Percentiles rank a stretch among this genome's conserved stretches.
Evolutionary conservation across 345 rosid genomes (phyloP).

Genomic region (Carallia pectinifolia): DNA sequence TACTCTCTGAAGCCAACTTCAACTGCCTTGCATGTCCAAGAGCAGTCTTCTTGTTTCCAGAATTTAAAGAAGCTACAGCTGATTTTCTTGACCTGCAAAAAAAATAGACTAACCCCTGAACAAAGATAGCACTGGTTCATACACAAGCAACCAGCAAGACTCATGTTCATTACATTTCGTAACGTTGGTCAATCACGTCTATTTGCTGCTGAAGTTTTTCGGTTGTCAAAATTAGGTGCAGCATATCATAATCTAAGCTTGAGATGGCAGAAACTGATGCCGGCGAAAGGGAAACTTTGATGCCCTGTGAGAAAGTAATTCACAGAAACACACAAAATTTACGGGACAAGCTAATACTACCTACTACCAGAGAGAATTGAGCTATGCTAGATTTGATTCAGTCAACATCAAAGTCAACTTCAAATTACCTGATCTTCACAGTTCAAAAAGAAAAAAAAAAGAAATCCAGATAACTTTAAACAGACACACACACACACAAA

Average conservation of each 20-base stretch:
- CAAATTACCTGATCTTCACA: constrained; percentile 1
- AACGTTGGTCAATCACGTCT: constrained; percentile 57
- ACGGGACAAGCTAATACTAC: not conserved
- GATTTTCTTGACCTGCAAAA: constrained; percentile 61
- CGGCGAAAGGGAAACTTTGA: constrained; percentile 68
- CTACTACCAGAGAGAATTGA: not conserved
- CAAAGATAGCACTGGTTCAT: not conserved
- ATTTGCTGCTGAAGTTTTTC: constrained; percentile 89
- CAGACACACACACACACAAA: not conserved
- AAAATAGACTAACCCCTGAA: not conserved
- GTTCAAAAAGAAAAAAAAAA: constrained; percentile 1
- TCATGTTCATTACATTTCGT: constrained; percentile 49
- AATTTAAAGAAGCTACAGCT: constrained; percentile 58
- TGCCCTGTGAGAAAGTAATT: constrained; percentile 53
- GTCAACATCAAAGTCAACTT: not conserved
- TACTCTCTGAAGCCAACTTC: constrained; percentile 59
- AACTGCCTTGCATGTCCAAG: constrained; percentile 68
- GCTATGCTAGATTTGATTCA: not conserved
- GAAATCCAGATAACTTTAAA: not conserved
- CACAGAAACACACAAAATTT: not conserved
- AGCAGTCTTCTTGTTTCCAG: constrained; percentile 76
- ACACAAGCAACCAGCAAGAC: constrained; percentile 10
- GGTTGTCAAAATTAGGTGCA: constrained; percentile 72
- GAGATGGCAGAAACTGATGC: constrained; percentile 51
- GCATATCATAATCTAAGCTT: constrained; percentile 62